Evolutionary conservation across 768 basidiomycete genomes (phyloP).

Genomic region (Agaricus sinodeliciosus): DNA sequence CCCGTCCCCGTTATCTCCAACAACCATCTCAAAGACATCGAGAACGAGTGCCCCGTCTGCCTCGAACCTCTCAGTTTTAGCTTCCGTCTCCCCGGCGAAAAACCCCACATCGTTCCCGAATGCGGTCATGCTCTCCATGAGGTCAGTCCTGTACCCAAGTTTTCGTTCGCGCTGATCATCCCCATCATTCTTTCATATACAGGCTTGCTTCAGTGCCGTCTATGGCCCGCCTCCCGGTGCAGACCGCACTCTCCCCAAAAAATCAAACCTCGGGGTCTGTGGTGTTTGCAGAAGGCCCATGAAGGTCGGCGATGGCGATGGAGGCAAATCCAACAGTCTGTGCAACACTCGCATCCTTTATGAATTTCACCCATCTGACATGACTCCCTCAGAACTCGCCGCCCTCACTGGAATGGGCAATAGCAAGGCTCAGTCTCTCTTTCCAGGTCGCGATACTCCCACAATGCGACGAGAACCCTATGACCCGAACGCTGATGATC

Average conservation of each 20-base stretch:
- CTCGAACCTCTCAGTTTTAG: conserved; percentile 91
- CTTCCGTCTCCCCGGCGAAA: conserved; percentile 92
- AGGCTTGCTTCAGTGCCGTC: conserved; percentile 96
- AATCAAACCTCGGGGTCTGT: conserved; percentile 87
- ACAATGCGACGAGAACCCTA: conserved; percentile 41
- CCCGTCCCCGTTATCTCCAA: conserved; percentile 70
- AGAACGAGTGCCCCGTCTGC: conserved; percentile 94
- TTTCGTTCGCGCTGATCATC: conserved; percentile 7
- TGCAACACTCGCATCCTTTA: conserved; percentile 5
- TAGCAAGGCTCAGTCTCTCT: conserved; percentile 45
- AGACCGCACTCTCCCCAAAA: conserved; percentile 49
- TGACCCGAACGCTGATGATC: conserved; percentile 84
- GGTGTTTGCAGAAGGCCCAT: conserved; percentile 96
- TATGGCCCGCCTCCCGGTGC: conserved; percentile 80
- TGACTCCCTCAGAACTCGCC: conserved; percentile 65
- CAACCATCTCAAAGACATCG: conserved; percentile 60
- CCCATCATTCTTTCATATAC: conserved; percentile 8
- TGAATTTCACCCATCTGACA: conserved; percentile 1
- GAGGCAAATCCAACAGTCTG: conserved; percentile 86
- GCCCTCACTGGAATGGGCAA: conserved; percentile 88
- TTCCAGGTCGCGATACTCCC: conserved; percentile 64
- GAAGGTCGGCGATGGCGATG: conserved; percentile 88
- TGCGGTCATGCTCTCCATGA: conserved; percentile 98
- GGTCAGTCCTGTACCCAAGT: conserved; percentile 33
- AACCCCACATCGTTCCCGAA: conserved; percentile 94